Percentiles rank a stretch among this genome's conserved stretches.
These are phyloP conservation scores for Nematodospora anomalae DNA, from an alignment of 1,139 yeast genomes.

Conservation along the genomic window DNA sequence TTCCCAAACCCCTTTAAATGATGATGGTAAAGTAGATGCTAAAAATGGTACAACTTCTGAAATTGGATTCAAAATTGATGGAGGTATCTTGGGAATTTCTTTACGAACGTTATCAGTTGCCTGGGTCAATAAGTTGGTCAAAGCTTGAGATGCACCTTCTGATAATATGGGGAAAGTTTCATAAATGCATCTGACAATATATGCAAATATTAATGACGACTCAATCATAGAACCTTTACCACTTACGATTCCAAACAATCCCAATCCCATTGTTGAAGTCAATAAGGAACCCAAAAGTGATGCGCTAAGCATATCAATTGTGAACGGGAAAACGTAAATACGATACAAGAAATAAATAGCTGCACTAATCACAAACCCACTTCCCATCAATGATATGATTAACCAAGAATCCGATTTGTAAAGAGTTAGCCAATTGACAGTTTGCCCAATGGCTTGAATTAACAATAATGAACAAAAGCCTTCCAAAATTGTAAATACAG, in stretches of 20 bases:
- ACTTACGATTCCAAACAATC: constrained; percentile 80
- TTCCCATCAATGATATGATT: constrained; percentile 67
- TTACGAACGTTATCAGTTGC: constrained; percentile 38
- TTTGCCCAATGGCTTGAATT: constrained; percentile 88
- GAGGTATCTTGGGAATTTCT: constrained; percentile 43
- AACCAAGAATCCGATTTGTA: constrained; percentile 77
- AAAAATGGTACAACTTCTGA: constrained; percentile 46
- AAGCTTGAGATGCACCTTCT: constrained; percentile 44
- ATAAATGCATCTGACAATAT: constrained; percentile 88
- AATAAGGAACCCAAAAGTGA: constrained; percentile 82
- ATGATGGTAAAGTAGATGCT: constrained; percentile 56
- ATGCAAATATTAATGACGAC: constrained; percentile 80
- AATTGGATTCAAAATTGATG: constrained; percentile 40
- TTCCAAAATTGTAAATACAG: constrained; percentile 83
- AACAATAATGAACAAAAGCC: constrained; percentile 89
- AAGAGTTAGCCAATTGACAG: constrained; percentile 69
- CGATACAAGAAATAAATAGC: constrained; percentile 79
- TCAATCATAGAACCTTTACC: constrained; percentile 88
- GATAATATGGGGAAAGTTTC: constrained; percentile 86
- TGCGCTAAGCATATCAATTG: constrained; percentile 74
- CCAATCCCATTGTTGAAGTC: constrained; percentile 71
- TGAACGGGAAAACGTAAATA: constrained; percentile 72
- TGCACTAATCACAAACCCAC: constrained; percentile 75
- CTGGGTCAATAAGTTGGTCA: constrained; percentile 38
- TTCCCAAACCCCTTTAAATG: constrained; percentile 67